Percentiles rank a stretch among this genome's conserved stretches.
Conservation (phyloP, 106 monocot species). For the Allium sativum region DNA sequence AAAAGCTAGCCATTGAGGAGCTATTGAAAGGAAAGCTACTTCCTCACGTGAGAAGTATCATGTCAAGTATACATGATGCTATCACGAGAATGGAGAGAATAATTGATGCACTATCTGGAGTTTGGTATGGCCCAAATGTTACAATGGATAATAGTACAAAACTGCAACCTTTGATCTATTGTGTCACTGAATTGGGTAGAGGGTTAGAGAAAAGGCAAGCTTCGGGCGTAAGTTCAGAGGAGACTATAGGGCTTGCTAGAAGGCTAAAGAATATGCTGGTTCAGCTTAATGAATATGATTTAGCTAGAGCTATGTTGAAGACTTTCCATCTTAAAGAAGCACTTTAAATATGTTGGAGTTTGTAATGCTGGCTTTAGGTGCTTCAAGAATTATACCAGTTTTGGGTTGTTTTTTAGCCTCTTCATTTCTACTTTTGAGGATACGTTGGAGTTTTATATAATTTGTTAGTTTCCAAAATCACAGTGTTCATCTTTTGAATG, state of each 20-base stretch:
- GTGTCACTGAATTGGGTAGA: constrained; percentile 51
- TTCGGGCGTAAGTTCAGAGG: constrained; percentile 46
- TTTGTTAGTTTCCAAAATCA: neutral
- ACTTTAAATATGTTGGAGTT: constrained; percentile 1
- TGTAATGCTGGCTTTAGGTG: neutral
- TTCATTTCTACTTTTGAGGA: constrained; percentile 1
- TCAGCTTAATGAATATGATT: constrained; percentile 22
- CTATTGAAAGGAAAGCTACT: constrained; percentile 65
- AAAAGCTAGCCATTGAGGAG: constrained; percentile 77
- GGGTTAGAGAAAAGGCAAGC: constrained; percentile 67
- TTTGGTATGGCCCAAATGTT: constrained; percentile 52
- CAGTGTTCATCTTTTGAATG: neutral
- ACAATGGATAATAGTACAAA: constrained; percentile 37
- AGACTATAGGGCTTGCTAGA: constrained; percentile 58
- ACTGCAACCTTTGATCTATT: constrained; percentile 68
- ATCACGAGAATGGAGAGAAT: constrained; percentile 76
- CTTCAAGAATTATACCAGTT: neutral
- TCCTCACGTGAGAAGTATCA: constrained; percentile 59
- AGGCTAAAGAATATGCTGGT: constrained; percentile 82
- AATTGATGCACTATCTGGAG: constrained; percentile 55
- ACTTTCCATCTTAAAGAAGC: constrained; percentile 25
- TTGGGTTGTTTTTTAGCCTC: constrained; percentile 5
- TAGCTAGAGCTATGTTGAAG: constrained; percentile 18
- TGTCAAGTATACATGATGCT: constrained; percentile 73
- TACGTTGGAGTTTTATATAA: neutral